Base-by-base conservation (phyloP, 768 basidiomycete species). In the Russula emetica region DNA sequence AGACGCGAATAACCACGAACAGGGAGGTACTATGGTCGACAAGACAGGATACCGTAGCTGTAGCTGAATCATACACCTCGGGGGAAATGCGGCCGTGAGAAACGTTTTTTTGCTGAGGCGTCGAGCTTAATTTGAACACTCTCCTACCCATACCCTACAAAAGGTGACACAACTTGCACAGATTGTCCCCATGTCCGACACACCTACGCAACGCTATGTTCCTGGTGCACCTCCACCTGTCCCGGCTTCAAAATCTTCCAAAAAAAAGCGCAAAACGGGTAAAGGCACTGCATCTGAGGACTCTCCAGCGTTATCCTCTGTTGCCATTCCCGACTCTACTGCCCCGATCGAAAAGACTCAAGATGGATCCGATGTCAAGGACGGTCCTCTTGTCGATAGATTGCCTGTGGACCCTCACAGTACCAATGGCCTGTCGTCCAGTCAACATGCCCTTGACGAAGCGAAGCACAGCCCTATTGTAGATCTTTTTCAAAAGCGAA, bases 401-500 rank as follows among this genome's bases (percentile, higher is more conserved):
- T 44, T 67, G 26, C 47, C 50, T 13, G 57, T 52, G n/a, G 66
- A 67, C 22, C n/a, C 66, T 36, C 54, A 57, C 26, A 22, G 20
- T 40, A 20, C 62, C 44, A 67, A 67, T 45, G 68, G 68, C 55
- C 24, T 45, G 14, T n/a, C 61, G 3, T 60, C 66, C n/a, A 22
- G 58, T 20, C 49, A 40, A 28, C 45, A 47, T 32, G 65, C 76
- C 38, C 69, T 76, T 10, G 78, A 81, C 63, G 64, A 55, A 45
- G 69, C 78, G 62, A 89, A 85, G 72, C 75, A 73, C 20, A 89
- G 87, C 66, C 86, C 92, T 9, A 81, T 89, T 61, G 83, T 88
- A 57, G 92, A 94, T 52, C 81, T 95, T 66, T 76, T 95, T 66
- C 79, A 80, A 70, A 94, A 93, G 76, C 82, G 92, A 55, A 75